Percentiles rank a stretch among this genome's conserved stretches.
phyloP scores from a whole-genome alignment of 2,329 filamentous ascomycete species.

The Aspergillus amoenus region DNA sequence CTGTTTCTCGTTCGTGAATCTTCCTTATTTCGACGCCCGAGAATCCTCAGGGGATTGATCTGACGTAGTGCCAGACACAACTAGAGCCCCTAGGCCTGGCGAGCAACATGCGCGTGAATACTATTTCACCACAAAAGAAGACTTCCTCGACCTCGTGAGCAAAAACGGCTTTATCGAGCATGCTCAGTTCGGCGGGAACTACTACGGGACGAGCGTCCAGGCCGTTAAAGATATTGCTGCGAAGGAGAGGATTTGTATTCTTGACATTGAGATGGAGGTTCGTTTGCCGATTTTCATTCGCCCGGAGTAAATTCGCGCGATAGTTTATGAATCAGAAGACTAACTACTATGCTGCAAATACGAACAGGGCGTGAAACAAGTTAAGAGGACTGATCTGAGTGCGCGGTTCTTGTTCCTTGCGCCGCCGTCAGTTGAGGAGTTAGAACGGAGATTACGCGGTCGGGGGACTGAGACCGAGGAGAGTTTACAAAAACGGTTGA shows the following conservation, averaged over 20 bases:
- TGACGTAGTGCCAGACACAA: constrained; percentile 63
- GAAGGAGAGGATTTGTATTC: constrained; percentile 71
- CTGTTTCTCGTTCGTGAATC: constrained; percentile 35
- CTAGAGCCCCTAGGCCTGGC: constrained; percentile 70
- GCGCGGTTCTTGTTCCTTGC: constrained; percentile 83
- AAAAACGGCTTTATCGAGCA: constrained; percentile 79
- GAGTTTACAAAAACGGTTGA: constrained; percentile 63
- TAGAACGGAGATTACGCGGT: constrained; percentile 73
- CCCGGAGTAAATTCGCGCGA: neutral
- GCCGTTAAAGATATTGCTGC: constrained; percentile 74
- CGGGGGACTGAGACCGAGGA: constrained; percentile 78
- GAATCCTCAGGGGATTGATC: neutral
- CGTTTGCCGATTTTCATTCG: neutral
- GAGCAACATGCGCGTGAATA: constrained; percentile 79
- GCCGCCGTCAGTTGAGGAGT: constrained; percentile 70
- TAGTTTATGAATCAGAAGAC: neutral
- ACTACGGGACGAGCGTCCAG: constrained; percentile 79
- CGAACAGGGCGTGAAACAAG: constrained; percentile 79
- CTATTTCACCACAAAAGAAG: constrained; percentile 68
- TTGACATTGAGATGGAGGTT: constrained; percentile 97
- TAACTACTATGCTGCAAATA: neutral
- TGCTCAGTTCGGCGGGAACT: constrained; percentile 80
- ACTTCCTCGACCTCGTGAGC: constrained; percentile 68
- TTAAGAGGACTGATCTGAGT: constrained; percentile 71
- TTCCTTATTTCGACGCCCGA: neutral